A percentile compares a stretch with the other conserved stretches of the same genome.
phyloP scores from a whole-genome alignment of 495 filamentous ascomycete genomes.

The Cercophora samala region DNA sequence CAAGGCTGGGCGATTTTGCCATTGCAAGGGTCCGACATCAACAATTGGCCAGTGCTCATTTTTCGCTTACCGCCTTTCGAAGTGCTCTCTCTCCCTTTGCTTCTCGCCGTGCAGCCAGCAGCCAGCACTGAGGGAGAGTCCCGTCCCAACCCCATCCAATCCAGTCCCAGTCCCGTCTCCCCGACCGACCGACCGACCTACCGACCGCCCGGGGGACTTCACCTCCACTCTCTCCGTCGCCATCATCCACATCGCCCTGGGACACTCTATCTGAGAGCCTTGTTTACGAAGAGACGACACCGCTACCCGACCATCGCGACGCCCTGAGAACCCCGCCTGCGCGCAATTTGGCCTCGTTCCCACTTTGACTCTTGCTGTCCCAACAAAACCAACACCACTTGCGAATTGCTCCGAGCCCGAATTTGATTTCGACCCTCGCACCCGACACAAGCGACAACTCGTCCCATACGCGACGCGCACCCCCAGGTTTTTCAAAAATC shows the following conservation, averaged over 20 bases:
- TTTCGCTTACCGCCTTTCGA: constrained; percentile 45
- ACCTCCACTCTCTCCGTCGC: not conserved
- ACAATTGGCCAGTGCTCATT: constrained; percentile 37
- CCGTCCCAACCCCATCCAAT: not conserved
- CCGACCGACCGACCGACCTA: not conserved
- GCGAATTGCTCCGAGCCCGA: not conserved
- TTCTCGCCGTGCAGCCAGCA: constrained; percentile 9
- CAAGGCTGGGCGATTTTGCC: not conserved
- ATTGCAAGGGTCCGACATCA: constrained; percentile 16
- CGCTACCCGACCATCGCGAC: not conserved
- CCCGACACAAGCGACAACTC: not conserved
- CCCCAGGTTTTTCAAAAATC: too few relatives aligned
- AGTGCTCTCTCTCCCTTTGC: constrained; percentile 12
- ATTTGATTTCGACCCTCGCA: not conserved
- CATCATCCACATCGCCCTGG: not conserved
- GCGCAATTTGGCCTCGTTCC: not conserved
- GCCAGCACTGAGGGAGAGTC: not conserved
- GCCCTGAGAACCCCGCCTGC: not conserved
- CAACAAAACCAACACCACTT: not conserved
- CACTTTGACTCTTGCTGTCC: not conserved
- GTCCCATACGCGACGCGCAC: not conserved
- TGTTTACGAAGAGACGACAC: not conserved
- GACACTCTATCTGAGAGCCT: not conserved
- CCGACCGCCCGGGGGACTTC: not conserved
- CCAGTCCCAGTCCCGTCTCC: not conserved